Base-by-base conservation (phyloP, 1,284 basidiomycete species). In the Termitomyces sp. region DNA sequence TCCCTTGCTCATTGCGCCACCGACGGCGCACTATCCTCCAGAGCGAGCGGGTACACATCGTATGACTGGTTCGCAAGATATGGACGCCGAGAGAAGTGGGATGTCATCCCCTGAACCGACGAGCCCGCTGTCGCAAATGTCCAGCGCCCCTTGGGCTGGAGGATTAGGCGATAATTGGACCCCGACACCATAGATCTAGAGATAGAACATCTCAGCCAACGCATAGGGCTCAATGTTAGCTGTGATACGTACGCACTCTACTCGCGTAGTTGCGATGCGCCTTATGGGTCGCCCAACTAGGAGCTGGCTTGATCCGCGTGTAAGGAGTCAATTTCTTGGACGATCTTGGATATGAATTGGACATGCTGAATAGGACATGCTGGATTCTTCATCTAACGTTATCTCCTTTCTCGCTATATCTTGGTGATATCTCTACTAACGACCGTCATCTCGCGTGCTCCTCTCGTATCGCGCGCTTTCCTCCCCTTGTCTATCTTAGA, bases 101-200 rank as follows among this genome's bases (percentile, higher is more conserved):
- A 41, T 42, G 34, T 52, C 54, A 35, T 51, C 52, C 5, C 37
- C 49, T 16, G 59, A 57, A 37, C 58, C 60, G 28, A 46, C 42
- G 50, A 60, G 59, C 39, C 59, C 57, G 14, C n/a, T 58, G 41
- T 55, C 52, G 14, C 57, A 58, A 13, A 38, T 62, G 10, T 57
- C 56, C 21, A 56, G 43, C 31, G 60, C 58, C 1, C 61, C 61
- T 8, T 62, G 60, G 61, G 61, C 60, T 13, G 55, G 40, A 4
- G 61, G 61, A 13, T 48, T 62, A 11, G 55, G 57, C 35, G 54
- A 55, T 28, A 54, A 61, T 26, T 62, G 61, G 60, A 55, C 43
- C 5, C 49, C 61, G 9, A 46, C 49, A 37, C 55, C 53, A 33
- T 49, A 30, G 28, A 43, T 26, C 14, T 26, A n/a, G 16, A 35